Evolutionary conservation across 768 basidiomycete genomes (phyloP), one percentile per base, ranked within the genome.

Genomic region (Hygrocybe coccinea): DNA sequence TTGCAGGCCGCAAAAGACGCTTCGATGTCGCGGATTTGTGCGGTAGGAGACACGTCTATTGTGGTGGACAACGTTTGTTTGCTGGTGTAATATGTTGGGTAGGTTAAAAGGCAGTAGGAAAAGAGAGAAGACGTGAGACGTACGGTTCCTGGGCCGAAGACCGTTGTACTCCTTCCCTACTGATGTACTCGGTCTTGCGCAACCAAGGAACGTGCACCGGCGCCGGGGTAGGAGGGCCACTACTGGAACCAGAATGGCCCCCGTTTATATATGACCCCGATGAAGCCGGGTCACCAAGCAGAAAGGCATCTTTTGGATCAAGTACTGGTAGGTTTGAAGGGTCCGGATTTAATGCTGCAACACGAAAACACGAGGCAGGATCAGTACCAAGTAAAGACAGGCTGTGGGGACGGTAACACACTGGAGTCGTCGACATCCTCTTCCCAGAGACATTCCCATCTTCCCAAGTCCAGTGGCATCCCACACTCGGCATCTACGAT

Each of bases 401-500:
- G 29, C 51, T 22, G 29, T 12, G 24, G 25, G 21, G 19, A 38
- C n/a, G 43, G 29, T 57, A 77, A 59, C 35, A 15, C 50, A 88
- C 90, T 74, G 51, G 81, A 78, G 70, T 87, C 82, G 65, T 86
- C 80, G 2, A 78, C 87, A 41, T 83, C 83, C 57, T 91, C 89
- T 49, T 88, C 84, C 91, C 89, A 94, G 15, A 95, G 72, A 35
- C 82, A 87, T 53, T 87, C 86, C 79, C 85, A 94, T 53, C 79
- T 81, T 15, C 88, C 87, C 46, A 95, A 73, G 67, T 98, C 91
- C 22, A 99, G 71, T 0, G 95, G 94, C 94, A 99, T 95, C 0
- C 97, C 97, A 61, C 87, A 87, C 68, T 99, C 97, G 1, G 91
- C 91, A 62, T 99, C 97, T 1, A 97, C 87, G 60, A 98, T 87